These are phyloP conservation scores for Aspergillus wentii DNA, from an alignment of 495 filamentous ascomycete species.

Conservation along the genomic window DNA sequence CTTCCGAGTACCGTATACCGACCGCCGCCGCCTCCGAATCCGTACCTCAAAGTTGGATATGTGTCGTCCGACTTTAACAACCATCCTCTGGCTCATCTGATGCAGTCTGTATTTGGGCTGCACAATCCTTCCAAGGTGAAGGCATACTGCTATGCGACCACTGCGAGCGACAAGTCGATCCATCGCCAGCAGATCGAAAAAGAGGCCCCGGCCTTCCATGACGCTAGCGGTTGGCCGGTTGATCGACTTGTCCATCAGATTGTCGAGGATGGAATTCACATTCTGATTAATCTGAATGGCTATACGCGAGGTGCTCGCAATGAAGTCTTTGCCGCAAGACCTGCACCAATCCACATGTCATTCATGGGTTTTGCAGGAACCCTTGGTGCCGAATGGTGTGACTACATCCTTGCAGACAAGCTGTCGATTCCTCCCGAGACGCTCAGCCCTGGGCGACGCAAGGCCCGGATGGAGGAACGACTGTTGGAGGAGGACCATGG, in stretches of 20 bases:
- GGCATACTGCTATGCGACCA: conserved; percentile 97
- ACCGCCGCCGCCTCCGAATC: conserved; percentile 76
- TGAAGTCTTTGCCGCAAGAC: conserved; percentile 92
- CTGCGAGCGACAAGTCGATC: conserved; percentile 81
- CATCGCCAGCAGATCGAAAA: conserved; percentile 93
- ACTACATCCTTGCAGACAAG: conserved; percentile 89
- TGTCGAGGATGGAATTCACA: conserved; percentile 89
- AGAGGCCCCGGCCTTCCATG: conserved; percentile 87
- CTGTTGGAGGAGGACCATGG: conserved; percentile 63
- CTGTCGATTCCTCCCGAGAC: conserved; percentile 82
- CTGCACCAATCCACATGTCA: conserved; percentile 97
- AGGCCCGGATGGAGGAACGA: conserved; percentile 67
- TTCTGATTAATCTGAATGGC: conserved; percentile 94
- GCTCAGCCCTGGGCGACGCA: conserved; percentile 70
- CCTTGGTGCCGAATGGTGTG: conserved; percentile 96
- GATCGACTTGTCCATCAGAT: conserved; percentile 88
- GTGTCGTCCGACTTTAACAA: conserved; percentile 99
- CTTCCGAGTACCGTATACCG: conserved; percentile 74
- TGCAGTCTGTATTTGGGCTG: conserved; percentile 98
- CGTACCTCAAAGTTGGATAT: conserved; percentile 86
- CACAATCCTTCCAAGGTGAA: conserved; percentile 69
- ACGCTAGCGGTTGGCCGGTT: conserved; percentile 81
- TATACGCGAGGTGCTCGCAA: conserved; percentile 97
- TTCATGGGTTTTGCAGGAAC: conserved; percentile 99
- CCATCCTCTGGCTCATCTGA: conserved; percentile 91